phyloP scores from a whole-genome alignment of 345 rosid species.

The Euphorbia pulcherrima region DNA sequence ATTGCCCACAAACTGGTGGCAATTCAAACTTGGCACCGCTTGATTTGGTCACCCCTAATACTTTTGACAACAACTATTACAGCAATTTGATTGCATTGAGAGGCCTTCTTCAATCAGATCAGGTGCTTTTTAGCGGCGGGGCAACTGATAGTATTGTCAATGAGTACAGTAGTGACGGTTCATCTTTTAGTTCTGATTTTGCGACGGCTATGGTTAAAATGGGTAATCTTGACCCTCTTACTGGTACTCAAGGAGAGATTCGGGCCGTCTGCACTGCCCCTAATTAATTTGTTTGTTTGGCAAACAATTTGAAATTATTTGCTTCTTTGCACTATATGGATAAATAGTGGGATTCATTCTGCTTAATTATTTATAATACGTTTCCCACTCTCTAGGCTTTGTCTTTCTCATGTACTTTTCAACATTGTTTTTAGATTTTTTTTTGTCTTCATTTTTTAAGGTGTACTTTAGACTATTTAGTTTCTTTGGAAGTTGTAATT shows the following conservation, averaged over 20 bases:
- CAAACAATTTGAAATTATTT: background rate
- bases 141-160: slow-evolving; percentile 8
- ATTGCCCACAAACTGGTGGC: background rate
- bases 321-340: no score
- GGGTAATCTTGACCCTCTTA: slow-evolving; percentile 11
- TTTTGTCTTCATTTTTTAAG: no score
- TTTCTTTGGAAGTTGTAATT: no score
- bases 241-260: slow-evolving; percentile 14
- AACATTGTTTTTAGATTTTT: no score
- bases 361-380: background rate
- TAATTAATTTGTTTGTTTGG: background rate
- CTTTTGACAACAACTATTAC: slow-evolving; percentile 10
- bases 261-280: slow-evolving; percentile 1
- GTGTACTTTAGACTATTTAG: no score
- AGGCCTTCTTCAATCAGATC: slow-evolving; percentile 12
- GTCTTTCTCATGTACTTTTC: slow-evolving; percentile 2
- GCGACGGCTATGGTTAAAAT: slow-evolving; percentile 9
- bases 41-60: slow-evolving; percentile 6
- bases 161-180: background rate
- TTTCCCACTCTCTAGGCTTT: background rate
- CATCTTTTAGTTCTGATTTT: slow-evolving; percentile 10
- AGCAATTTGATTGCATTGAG: background rate
- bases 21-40: slow-evolving; percentile 8
- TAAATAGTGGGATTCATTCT: background rate
- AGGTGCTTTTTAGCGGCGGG: slow-evolving; percentile 12